These are phyloP conservation scores for Phragmites australis DNA, from an alignment of 176 grass and related monocot species.

Conservation along the genomic window DNA sequence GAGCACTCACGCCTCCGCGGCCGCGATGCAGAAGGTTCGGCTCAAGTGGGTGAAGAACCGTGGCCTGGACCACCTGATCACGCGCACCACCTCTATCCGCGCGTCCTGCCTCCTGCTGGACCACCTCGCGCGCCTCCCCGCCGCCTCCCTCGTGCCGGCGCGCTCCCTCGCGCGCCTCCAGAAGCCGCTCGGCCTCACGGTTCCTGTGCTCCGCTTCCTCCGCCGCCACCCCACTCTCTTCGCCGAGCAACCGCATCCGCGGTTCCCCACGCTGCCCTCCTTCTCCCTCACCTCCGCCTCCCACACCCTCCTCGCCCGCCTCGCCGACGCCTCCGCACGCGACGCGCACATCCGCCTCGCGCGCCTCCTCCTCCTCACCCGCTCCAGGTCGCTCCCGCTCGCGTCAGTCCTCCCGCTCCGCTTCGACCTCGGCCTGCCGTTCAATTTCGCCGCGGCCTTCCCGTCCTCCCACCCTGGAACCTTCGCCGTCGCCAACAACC, in stretches of 20 bases:
- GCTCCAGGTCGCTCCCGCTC: conserved; percentile 67
- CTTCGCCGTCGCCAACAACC: conserved; percentile 62
- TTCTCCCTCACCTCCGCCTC: conserved; percentile 72
- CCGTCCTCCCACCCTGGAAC: conserved; percentile 55
- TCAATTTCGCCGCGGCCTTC: conserved; percentile 61
- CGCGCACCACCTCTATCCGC: conserved; percentile 73
- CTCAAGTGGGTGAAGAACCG: conserved; percentile 97
- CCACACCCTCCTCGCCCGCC: conserved; percentile 52
- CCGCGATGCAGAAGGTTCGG: conserved; percentile 73
- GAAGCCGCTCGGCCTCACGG: conserved; percentile 71
- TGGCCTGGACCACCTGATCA: conserved; percentile 90
- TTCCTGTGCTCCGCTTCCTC: conserved; percentile 89
- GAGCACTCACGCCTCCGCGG: neutral
- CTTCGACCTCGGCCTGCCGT: conserved; percentile 83
- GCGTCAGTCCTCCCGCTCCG: conserved; percentile 70
- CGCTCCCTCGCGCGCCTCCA: conserved; percentile 72
- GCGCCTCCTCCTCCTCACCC: conserved; percentile 77
- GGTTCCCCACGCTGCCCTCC: conserved; percentile 71
- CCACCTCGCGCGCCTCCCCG: conserved; percentile 58
- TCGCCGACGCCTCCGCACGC: conserved; percentile 37
- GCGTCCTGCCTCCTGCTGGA: conserved; percentile 81
- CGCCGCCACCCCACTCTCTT: conserved; percentile 90
- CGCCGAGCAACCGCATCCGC: conserved; percentile 63
- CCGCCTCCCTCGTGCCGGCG: conserved; percentile 49
- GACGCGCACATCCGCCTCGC: conserved; percentile 77